Base-by-base conservation (phyloP, 495 filamentous ascomycete genomes). In the Echria macrotheca region DNA sequence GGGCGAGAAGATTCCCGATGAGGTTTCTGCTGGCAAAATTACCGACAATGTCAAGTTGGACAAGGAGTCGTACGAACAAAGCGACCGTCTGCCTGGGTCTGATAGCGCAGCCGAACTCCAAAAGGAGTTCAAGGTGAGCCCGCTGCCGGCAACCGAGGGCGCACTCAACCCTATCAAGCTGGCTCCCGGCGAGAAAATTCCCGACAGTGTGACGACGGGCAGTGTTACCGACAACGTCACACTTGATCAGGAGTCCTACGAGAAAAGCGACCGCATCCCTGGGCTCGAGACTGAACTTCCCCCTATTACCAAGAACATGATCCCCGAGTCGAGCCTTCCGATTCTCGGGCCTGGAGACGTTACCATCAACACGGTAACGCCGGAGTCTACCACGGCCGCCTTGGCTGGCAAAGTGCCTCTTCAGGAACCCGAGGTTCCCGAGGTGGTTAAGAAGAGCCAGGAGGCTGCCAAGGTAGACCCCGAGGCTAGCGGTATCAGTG, bases 261-360 rank as follows among this genome's bases (percentile, higher is more conserved):
- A 95, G 59, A 83, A 82, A 56, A 81, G 79, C 59, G 86, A 48
- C 19, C 46, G 46, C 33, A 48, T 48, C 19, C 46, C 46, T 14
- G 68, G 78, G 50, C 47, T 73, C 44, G 72, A 74, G 49, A 69
- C 85, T 40, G 68, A 72, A 26, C 66, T 89, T 32, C 84, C 86
- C 12, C 73, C 77, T n/a, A 65, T 83, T n/a, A 65, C 83, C 29
- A 73, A 69, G 25, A 83, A 77, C 65, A 67, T 86, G 69, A 91
- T 93, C 54, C 89, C 89, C 8, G 89, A 95, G 68, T 93, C 89
- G 18, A 88, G 86, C 65, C 75, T 94, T 44, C 87, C 87, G 14
- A 85, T 90, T 55, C 76, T 75, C 33, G 56, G 61, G 43, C 56
- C 54, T 37, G 51, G 58, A 15, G 42, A 44, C 46, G 75, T 74